A percentile compares a stretch with the other conserved stretches of the same genome.
Conservation (phyloP, 139 green algal genomes). For the Micromonas pusilla region DNA sequence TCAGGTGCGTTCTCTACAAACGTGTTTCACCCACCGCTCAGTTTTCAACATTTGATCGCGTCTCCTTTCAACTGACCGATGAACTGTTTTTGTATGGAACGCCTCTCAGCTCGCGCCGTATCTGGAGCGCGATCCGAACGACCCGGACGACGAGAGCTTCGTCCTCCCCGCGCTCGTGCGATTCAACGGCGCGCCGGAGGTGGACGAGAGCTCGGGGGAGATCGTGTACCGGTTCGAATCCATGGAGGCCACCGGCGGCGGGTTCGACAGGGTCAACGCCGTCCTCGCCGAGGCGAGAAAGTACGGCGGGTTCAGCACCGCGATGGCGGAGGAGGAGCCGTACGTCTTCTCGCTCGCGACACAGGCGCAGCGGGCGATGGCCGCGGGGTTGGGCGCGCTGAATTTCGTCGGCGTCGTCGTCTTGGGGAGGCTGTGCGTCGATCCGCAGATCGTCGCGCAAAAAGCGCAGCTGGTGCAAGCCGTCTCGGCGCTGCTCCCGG, state of each 20-base stretch:
- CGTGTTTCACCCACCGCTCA: no score
- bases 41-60: no score
- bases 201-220: conserved; percentile 66
- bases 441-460: conserved; percentile 38
- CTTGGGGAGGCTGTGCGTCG: conserved; percentile 47
- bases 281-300: conserved; percentile 26
- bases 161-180: conserved; percentile 80
- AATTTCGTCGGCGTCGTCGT: conserved; percentile 83
- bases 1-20: no score
- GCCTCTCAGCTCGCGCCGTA: conserved; percentile 84
- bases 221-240: conserved; percentile 83
- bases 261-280: neutral
- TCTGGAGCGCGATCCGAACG: conserved; percentile 51
- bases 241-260: conserved; percentile 61
- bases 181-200: conserved; percentile 71
- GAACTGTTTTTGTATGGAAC: no score
- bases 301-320: neutral
- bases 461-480: neutral
- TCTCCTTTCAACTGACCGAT: no score
- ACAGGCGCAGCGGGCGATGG: conserved; percentile 44
- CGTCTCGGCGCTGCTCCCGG: conserved; percentile 20
- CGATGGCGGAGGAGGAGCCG: conserved; percentile 28
- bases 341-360: conserved; percentile 31
- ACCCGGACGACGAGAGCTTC: conserved; percentile 62
- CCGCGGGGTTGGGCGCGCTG: conserved; percentile 54